Percentiles rank a stretch among this genome's conserved stretches.
These are phyloP conservation scores for Garcia nutans DNA, from an alignment of 345 rosid species.

Conservation along the genomic window DNA sequence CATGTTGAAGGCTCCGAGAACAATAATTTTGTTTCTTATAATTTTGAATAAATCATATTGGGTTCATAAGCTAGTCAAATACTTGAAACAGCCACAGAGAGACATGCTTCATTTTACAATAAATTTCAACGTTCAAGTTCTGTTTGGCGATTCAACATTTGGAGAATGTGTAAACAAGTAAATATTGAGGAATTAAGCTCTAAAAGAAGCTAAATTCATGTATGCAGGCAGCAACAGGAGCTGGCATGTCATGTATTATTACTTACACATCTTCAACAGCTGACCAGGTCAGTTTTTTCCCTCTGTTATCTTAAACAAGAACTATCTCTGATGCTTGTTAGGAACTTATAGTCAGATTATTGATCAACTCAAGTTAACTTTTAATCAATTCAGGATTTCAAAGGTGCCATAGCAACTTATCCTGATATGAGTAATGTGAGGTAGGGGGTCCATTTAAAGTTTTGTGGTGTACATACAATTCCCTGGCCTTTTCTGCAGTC, in stretches of 20 bases:
- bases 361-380: conserved; percentile 1
- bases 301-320: background rate
- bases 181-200: background rate
- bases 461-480: background rate
- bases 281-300: conserved; percentile 57
- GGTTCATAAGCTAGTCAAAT: background rate
- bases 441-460: conserved; percentile 28
- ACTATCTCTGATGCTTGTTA: background rate
- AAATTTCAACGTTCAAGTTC: no score
- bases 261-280: conserved; percentile 87
- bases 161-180: background rate
- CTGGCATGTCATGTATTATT: conserved; percentile 88
- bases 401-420: conserved; percentile 67
- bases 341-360: background rate
- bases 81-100: background rate
- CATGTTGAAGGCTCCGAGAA: background rate
- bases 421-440: conserved; percentile 76
- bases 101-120: background rate
- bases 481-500: background rate
- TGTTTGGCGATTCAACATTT: background rate
- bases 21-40: background rate
- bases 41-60: background rate
- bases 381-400: conserved; percentile 59
- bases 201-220: conserved; percentile 9
- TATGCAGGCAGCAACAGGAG: conserved; percentile 75